phyloP scores from a whole-genome alignment of 2,329 filamentous ascomycete genomes.

The Scedosporium boydii region DNA sequence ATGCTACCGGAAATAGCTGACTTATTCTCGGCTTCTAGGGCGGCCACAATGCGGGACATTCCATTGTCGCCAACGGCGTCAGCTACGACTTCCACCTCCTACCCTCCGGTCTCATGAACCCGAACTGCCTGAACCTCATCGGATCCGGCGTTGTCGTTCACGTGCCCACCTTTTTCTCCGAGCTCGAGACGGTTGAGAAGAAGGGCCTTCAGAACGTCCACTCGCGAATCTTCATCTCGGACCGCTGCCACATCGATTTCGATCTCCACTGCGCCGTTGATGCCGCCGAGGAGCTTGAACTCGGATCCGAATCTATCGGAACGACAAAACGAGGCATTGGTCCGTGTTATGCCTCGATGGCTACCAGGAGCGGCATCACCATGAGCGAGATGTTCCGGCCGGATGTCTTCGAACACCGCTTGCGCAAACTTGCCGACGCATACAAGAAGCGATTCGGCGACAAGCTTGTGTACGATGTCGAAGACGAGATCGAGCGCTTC shows the following conservation, averaged over 20 bases:
- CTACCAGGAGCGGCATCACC: constrained; percentile 53
- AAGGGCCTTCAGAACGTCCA: constrained; percentile 27
- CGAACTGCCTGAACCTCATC: constrained; percentile 62
- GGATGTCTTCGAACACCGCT: constrained; percentile 54
- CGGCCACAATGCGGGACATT: constrained; percentile 10
- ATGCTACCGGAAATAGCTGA: neutral
- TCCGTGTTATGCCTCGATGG: constrained; percentile 15
- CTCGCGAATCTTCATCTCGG: constrained; percentile 51
- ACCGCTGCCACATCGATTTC: constrained; percentile 54
- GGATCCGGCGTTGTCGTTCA: constrained; percentile 62
- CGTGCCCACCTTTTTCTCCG: constrained; percentile 27
- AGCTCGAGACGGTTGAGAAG: constrained; percentile 28
- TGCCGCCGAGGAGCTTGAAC: constrained; percentile 52
- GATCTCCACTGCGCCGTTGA: constrained; percentile 59
- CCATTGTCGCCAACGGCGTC: constrained; percentile 10
- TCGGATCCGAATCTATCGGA: constrained; percentile 27
- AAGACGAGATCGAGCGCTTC: constrained; percentile 58
- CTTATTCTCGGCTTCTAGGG: constrained; percentile 3
- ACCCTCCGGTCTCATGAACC: constrained; percentile 63
- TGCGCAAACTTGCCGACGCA: constrained; percentile 50
- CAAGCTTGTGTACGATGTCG: constrained; percentile 54
- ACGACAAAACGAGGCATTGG: constrained; percentile 24
- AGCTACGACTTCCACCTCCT: constrained; percentile 44
- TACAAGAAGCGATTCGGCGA: constrained; percentile 62
- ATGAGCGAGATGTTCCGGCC: constrained; percentile 60